Conservation (phyloP, 2,329 filamentous ascomycete genomes). For the Neofusicoccum parvum region DNA sequence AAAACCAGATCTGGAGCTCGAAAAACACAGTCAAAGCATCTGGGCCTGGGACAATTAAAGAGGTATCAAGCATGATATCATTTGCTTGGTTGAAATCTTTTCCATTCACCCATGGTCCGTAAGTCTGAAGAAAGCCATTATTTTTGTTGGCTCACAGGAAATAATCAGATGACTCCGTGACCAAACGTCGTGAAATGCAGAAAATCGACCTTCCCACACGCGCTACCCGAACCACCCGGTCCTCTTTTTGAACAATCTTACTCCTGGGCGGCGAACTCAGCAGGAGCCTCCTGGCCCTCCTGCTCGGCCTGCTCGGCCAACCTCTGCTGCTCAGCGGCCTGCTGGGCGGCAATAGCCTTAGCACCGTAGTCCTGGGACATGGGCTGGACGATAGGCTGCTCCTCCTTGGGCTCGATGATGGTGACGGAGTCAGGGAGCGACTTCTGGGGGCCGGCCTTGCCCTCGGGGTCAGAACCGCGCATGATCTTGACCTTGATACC, state of each 20-base stretch:
- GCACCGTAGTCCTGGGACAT: slow-evolving; percentile 98
- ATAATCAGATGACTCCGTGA: slow-evolving; percentile 22
- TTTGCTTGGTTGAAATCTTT: slow-evolving; percentile 20
- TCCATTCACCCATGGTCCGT: slow-evolving; percentile 21
- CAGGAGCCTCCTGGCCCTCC: slow-evolving; percentile 38
- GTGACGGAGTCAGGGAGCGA: slow-evolving; percentile 97
- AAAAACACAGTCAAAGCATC: neutral
- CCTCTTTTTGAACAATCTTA: slow-evolving; percentile 13
- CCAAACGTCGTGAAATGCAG: slow-evolving; percentile 23
- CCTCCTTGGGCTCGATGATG: slow-evolving; percentile 99
- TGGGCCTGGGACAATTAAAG: neutral
- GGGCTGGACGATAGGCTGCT: slow-evolving; percentile 91
- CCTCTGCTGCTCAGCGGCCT: slow-evolving; percentile 65
- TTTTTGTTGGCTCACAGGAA: slow-evolving; percentile 21
- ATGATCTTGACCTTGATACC: slow-evolving; percentile 99
- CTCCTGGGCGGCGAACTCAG: slow-evolving; percentile 19
- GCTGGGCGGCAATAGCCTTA: slow-evolving; percentile 74
- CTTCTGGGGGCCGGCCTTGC: slow-evolving; percentile 98
- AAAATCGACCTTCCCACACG: slow-evolving; percentile 19
- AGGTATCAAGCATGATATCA: slow-evolving; percentile 1
- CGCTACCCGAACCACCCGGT: slow-evolving; percentile 16
- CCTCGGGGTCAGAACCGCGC: slow-evolving; percentile 98
- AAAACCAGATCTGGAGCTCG: too few species aligned
- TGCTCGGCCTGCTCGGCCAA: slow-evolving; percentile 61
- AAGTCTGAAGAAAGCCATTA: slow-evolving; percentile 21